Percentiles rank a stretch among this genome's conserved stretches.
Conservation (phyloP, 371 early-diverging fungal genomes). For the Amoeboaphelidium occidentale region DNA sequence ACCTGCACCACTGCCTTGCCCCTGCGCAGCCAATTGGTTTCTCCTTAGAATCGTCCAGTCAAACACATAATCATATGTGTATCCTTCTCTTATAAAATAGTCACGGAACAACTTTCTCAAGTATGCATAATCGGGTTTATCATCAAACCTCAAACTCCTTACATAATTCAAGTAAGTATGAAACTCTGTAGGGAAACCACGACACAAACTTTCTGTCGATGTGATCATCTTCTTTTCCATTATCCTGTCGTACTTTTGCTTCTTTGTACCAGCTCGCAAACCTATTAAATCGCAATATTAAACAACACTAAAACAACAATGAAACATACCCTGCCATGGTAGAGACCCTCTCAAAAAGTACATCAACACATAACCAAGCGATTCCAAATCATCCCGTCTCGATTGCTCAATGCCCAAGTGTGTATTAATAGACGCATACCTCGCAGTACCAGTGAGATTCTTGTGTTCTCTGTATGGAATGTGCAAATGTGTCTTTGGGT, state of each 20-base stretch:
- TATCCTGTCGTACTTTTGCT: constrained; percentile 97
- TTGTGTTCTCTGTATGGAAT: constrained; percentile 95
- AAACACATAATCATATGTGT: constrained; percentile 86
- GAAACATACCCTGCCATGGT: constrained; percentile 99
- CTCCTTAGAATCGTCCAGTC: constrained; percentile 71
- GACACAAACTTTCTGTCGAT: constrained; percentile 79
- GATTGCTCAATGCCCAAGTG: constrained; percentile 96
- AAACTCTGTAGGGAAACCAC: constrained; percentile 81
- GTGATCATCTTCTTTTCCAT: constrained; percentile 98
- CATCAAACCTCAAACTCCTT: constrained; percentile 88
- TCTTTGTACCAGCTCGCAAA: constrained; percentile 91
- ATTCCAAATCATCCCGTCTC: constrained; percentile 98
- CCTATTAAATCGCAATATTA: too few species aligned
- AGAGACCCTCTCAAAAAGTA: constrained; percentile 95
- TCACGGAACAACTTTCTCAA: constrained; percentile 86
- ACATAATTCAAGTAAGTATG: constrained; percentile 91
- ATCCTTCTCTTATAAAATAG: constrained; percentile 79
- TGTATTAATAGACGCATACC: constrained; percentile 97
- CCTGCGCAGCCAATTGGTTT: too few species aligned
- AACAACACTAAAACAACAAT: too few species aligned
- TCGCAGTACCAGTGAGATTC: constrained; percentile 96
- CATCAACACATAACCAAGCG: constrained; percentile 95
- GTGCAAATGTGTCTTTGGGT: constrained; percentile 87
- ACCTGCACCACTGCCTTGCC: too few species aligned
- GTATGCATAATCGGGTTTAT: constrained; percentile 96